Percentiles rank a stretch among this genome's conserved stretches.
Evolutionary conservation across 495 filamentous ascomycete species (phyloP).

Genomic region (Astrocystis sublimbata): DNA sequence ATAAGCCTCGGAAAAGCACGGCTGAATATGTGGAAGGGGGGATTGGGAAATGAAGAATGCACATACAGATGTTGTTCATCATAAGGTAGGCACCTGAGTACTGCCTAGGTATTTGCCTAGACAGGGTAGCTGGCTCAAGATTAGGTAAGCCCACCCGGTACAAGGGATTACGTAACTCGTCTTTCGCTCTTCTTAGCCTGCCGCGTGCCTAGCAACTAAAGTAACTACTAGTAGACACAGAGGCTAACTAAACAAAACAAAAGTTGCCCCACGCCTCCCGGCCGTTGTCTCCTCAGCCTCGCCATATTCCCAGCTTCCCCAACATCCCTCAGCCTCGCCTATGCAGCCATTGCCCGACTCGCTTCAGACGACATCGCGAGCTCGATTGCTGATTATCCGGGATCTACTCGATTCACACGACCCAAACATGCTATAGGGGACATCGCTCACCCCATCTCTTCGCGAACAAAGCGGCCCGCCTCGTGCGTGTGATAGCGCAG

Average conservation of each 20-base stretch:
- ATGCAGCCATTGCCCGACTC: neutral
- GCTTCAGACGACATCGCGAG: neutral
- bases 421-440: neutral
- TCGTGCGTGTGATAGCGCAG: neutral
- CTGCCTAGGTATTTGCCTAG: too few species aligned
- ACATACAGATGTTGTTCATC: too few species aligned
- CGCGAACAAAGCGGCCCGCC: neutral
- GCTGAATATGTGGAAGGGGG: too few species aligned
- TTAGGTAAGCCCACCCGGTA: too few species aligned
- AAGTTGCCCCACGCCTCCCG: constrained; percentile 15
- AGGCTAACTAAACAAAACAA: neutral
- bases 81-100: too few species aligned
- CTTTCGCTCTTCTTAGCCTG: too few species aligned
- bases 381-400: neutral
- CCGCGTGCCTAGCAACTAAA: too few species aligned
- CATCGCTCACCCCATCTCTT: neutral
- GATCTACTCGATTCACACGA: neutral
- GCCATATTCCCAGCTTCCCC: constrained; percentile 8
- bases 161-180: too few species aligned
- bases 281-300: constrained; percentile 3
- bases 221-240: neutral
- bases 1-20: too few species aligned
- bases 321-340: constrained; percentile 15
- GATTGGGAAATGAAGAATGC: too few species aligned
- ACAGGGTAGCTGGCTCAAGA: too few species aligned